These are phyloP conservation scores for Alternaria infectoria DNA, from an alignment of 2,329 filamentous ascomycete genomes.

Conservation along the genomic window DNA sequence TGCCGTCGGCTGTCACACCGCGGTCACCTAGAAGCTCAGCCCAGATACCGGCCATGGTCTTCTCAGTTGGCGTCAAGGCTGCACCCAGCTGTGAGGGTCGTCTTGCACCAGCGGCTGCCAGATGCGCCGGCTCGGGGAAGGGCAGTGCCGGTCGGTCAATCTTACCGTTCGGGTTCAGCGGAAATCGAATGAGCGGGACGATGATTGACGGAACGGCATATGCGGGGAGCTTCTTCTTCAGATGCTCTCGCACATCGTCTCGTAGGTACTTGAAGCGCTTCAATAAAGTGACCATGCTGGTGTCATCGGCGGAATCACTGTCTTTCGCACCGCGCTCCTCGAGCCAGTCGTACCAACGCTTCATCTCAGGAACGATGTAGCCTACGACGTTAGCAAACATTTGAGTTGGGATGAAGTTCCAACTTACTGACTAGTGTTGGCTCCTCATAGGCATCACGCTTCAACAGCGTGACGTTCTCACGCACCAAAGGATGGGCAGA, in stretches of 20 bases:
- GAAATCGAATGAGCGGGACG: conserved; percentile 74
- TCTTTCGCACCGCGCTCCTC: conserved; percentile 51
- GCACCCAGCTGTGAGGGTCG: conserved; percentile 54
- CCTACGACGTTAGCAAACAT: conserved; percentile 18
- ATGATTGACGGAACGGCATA: conserved; percentile 79
- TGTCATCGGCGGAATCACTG: conserved; percentile 49
- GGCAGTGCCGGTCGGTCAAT: conserved; percentile 80
- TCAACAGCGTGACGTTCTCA: conserved; percentile 84
- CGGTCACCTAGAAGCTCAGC: conserved; percentile 66
- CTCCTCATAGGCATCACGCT: conserved; percentile 84
- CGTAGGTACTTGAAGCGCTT: conserved; percentile 67
- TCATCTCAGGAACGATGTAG: conserved; percentile 85
- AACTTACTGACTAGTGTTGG: conserved; percentile 74
- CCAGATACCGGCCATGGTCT: conserved; percentile 74
- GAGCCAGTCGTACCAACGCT: conserved; percentile 75
- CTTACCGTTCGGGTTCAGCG: conserved; percentile 70
- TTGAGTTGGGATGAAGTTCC: neutral
- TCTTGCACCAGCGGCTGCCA: conserved; percentile 62
- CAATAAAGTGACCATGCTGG: conserved; percentile 62
- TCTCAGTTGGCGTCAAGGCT: conserved; percentile 64
- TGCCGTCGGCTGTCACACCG: conserved; percentile 70
- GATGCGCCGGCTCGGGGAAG: conserved; percentile 76
- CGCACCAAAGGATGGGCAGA: conserved; percentile 75
- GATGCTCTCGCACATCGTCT: conserved; percentile 67
- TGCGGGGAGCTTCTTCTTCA: conserved; percentile 73